Base-by-base conservation (phyloP, 1,139 yeast genomes). In the Saccharomyces pastorianus region DNA sequence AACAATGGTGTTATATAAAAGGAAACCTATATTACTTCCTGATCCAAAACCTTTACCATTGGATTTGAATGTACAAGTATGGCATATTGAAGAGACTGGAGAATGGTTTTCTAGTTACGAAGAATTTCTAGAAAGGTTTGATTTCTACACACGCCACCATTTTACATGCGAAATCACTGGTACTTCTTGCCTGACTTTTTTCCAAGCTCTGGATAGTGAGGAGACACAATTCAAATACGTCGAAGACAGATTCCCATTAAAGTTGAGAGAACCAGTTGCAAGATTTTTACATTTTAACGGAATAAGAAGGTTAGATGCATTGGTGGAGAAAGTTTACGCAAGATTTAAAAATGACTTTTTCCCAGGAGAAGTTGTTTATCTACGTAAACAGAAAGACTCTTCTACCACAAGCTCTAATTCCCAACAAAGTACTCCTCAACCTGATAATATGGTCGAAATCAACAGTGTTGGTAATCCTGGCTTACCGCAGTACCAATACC, bases 81-180 rank as follows among this genome's bases (percentile, higher is more conserved):
- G 90, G 87, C 76, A 75, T 61, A 89, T 93, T 52, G 83, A 88
- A 23, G 83, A 83, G 60, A 91, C 98, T 2, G 85, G 84, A 53
- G 98, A 93, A 73, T 91, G 95, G 88, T 93, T 90, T 68, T 63
- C 74, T 25, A 74, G 76, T 11, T 93, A 93, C 68, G 90, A 85
- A 53, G 88, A 83, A 9, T 93, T 88, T 66, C 73, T 93, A 55
- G 71, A 72, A 17, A 72, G 91, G 53, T 71, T 85, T 73, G 90
- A 86, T 68, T 86, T 84, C 69, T 87, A 85, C 69, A 79, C 78
- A 59, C 79, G 83, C 56, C 82, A 83, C 60, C 86, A 88, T 68
- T 93, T 93, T 72, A 95, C 90, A 6, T 93, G 98, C 73, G 99
- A 93, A 73, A 85, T 93, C 54, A 89, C 97, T 0, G 99, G 99